A percentile compares a stretch with the other conserved stretches of the same genome.
Evolutionary conservation across 108 stramenopile species (phyloP).

Genomic region (Stephanodiscus triporus): DNA sequence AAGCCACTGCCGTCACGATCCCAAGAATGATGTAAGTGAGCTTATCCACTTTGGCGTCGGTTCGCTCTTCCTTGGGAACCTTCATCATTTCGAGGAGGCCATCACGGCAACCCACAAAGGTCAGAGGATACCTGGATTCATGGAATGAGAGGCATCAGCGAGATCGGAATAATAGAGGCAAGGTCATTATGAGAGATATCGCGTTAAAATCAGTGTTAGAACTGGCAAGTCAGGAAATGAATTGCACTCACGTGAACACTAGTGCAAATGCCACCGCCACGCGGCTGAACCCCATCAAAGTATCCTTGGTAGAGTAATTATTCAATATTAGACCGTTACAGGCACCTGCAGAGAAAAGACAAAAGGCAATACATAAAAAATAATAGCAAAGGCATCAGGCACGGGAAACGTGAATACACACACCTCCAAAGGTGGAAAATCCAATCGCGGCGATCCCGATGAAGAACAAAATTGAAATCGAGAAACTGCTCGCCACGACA

Average conservation of each 20-base stretch:
- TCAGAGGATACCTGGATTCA: conserved; percentile 82
- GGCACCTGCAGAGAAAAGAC: conserved; percentile 81
- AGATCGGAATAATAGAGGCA: not conserved
- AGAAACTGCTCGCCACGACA: conserved; percentile 82
- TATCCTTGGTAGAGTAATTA: conserved; percentile 91
- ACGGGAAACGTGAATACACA: no score
- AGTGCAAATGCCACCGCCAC: conserved; percentile 91
- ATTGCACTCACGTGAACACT: conserved; percentile 71
- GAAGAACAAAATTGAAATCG: conserved; percentile 77
- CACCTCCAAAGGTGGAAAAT: conserved; percentile 91
- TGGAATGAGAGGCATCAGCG: not conserved
- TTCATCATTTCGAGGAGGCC: conserved; percentile 69
- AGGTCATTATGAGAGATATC: conserved; percentile 3
- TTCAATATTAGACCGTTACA: conserved; percentile 91
- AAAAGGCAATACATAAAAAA: no score
- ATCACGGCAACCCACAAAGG: conserved; percentile 87
- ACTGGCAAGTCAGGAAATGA: conserved; percentile 27
- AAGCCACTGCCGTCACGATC: conserved; percentile 50
- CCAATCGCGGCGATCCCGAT: conserved; percentile 80
- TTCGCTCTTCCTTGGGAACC: conserved; percentile 62
- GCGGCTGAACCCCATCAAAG: conserved; percentile 83
- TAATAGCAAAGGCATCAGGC: no score
- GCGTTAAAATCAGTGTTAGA: conserved; percentile 24
- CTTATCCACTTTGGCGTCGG: conserved; percentile 60
- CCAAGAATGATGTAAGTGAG: conserved; percentile 55